Percentiles rank a stretch among this genome's conserved stretches.
Conservation (phyloP, 257 asterid species). For the Solanum commersonii region DNA sequence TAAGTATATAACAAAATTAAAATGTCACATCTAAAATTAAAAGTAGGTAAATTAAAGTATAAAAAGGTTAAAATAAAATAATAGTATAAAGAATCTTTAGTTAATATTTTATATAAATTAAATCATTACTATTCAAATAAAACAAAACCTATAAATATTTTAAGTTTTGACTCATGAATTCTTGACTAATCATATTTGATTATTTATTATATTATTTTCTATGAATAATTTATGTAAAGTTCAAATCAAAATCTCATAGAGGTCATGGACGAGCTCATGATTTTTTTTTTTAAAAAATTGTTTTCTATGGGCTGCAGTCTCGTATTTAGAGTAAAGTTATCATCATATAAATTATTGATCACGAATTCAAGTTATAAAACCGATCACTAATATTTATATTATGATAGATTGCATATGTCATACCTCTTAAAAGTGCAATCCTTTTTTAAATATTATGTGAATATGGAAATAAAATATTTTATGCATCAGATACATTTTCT, state of each 20-base stretch:
- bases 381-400: neutral
- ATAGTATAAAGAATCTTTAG: neutral
- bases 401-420: neutral
- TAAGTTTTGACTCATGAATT: neutral
- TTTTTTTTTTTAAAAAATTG: neutral
- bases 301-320: neutral
- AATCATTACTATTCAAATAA: neutral
- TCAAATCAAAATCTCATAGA: neutral
- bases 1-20: no score
- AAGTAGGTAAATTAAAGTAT: neutral
- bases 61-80: neutral
- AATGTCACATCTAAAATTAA: no score
- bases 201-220: neutral
- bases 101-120: neutral
- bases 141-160: neutral
- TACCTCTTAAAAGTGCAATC: neutral
- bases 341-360: neutral
- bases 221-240: neutral
- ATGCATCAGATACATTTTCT: neutral
- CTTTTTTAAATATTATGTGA: neutral
- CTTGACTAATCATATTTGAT: neutral
- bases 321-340: fast-evolving
- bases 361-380: fast-evolving
- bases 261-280: neutral
- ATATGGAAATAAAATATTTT: neutral